phyloP scores from a whole-genome alignment of 768 basidiomycete genomes.

The Amylocystis lapponica region DNA sequence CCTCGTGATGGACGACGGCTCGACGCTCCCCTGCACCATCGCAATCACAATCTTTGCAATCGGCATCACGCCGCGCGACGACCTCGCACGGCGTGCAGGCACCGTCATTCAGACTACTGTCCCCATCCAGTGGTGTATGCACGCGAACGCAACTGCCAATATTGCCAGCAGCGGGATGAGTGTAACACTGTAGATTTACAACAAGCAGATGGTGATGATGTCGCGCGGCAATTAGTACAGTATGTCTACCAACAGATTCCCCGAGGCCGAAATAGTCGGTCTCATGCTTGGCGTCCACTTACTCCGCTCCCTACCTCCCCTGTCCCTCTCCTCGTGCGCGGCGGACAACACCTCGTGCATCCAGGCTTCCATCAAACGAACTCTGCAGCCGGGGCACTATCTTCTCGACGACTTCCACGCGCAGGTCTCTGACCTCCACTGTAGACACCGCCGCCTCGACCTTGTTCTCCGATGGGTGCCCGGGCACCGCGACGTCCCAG shows the following conservation, averaged over 20 bases:
- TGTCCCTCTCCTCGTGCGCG: conserved; percentile 1
- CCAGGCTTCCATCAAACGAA: not conserved
- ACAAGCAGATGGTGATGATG: no score
- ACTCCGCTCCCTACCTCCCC: conserved; percentile 6
- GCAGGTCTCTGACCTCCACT: not conserved
- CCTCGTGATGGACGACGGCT: conserved; percentile 44
- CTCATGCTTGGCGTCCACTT: conserved; percentile 21
- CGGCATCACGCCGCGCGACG: conserved; percentile 67
- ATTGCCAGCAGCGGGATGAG: no score
- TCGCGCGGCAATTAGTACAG: no score
- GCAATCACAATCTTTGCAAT: conserved; percentile 66
- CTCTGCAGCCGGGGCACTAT: conserved; percentile 1
- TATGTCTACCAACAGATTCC: no score
- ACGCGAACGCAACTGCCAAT: no score
- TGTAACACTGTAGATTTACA: no score
- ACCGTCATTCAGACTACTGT: no score
- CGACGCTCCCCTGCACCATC: conserved; percentile 42
- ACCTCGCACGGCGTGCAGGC: conserved; percentile 59
- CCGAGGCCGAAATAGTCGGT: conserved; percentile 27
- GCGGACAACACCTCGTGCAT: conserved; percentile 8
- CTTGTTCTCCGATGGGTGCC: conserved; percentile 10
- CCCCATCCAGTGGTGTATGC: no score
- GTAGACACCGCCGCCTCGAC: not conserved
- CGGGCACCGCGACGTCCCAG: conserved; percentile 6
- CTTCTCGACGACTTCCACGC: conserved; percentile 6